phyloP scores from a whole-genome alignment of 176 grass and related monocot species.

The Oryza punctata region DNA sequence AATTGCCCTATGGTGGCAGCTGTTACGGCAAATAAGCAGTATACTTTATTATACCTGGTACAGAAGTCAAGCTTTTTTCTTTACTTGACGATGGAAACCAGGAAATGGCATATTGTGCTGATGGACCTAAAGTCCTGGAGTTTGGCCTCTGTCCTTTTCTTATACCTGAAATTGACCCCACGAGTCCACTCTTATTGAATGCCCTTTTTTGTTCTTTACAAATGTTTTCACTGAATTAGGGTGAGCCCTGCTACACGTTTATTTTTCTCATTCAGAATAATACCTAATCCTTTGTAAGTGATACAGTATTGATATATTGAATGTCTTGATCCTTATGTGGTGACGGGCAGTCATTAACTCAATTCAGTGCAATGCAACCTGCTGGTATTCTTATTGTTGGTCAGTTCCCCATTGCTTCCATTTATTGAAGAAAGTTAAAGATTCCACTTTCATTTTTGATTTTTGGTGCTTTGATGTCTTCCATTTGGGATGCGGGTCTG shows the following conservation, averaged over 20 bases:
- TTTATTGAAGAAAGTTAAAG: no score
- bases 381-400: no score
- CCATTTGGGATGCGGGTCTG: no score
- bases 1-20: conserved; percentile 18
- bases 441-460: no score
- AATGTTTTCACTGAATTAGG: not conserved
- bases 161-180: not conserved
- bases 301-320: not conserved
- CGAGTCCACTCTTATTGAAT: not conserved
- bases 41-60: not conserved
- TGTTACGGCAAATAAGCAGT: not conserved
- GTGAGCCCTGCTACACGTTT: not conserved
- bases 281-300: not conserved
- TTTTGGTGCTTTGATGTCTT: no score
- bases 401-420: no score
- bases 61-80: no score
- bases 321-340: not conserved
- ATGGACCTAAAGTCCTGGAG: not conserved
- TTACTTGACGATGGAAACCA: no score
- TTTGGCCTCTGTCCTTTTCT: conserved; percentile 7
- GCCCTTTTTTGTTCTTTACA: not conserved
- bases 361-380: no score
- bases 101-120: not conserved
- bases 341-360: not conserved
- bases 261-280: conserved; percentile 17